phyloP scores from a whole-genome alignment of 208 protist species.

The Trichomonas tenax region DNA sequence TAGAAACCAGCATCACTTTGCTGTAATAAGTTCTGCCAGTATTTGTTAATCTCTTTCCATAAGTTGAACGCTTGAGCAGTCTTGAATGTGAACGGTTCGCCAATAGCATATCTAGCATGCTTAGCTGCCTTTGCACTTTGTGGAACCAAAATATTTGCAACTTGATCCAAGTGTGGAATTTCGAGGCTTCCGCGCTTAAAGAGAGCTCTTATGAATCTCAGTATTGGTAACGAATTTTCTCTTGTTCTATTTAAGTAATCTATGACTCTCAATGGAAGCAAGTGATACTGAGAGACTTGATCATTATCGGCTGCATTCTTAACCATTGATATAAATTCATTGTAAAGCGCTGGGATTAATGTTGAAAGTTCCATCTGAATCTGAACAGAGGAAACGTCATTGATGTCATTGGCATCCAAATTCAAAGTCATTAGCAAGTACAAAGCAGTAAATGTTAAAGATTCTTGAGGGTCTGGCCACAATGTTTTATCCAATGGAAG shows the following conservation, averaged over 20 bases:
- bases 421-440: background rate
- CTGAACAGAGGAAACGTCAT: background rate
- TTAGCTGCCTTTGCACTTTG: background rate
- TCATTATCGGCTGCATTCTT: background rate
- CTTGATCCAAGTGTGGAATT: background rate
- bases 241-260: background rate
- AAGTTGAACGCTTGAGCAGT: background rate
- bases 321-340: background rate
- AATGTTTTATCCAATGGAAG: background rate
- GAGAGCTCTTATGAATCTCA: background rate
- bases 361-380: background rate
- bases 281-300: background rate
- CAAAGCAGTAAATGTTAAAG: background rate
- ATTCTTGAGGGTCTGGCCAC: background rate
- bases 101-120: background rate
- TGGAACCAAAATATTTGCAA: background rate
- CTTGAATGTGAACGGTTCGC: conserved; percentile 13
- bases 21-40: background rate
- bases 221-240: background rate
- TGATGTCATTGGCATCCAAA: background rate
- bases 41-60: background rate
- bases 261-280: background rate
- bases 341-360: background rate
- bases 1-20: background rate
- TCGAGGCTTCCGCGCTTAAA: background rate